phyloP scores from a whole-genome alignment of 2,329 filamentous ascomycete species.

The Trichoderma koningii region DNA sequence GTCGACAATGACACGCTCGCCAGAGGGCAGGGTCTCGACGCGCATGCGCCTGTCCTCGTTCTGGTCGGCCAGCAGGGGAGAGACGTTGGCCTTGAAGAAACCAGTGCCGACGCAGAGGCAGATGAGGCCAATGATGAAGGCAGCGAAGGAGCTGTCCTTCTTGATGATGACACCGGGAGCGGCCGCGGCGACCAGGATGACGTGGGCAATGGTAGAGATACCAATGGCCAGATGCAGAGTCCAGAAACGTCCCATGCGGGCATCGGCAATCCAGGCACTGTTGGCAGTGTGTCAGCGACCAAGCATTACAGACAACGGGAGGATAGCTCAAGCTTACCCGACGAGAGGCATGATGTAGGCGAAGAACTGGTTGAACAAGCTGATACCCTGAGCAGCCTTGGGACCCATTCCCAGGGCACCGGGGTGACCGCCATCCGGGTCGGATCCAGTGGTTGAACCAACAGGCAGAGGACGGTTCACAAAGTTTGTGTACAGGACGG shows the following conservation, averaged over 20 bases:
- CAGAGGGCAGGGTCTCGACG: conserved; percentile 54
- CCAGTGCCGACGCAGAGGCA: conserved; percentile 66
- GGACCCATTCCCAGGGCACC: conserved; percentile 62
- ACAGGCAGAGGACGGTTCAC: conserved; percentile 58
- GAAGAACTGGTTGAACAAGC: conserved; percentile 62
- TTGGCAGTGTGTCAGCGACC: neutral
- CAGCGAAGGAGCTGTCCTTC: conserved; percentile 59
- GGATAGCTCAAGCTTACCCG: conserved; percentile 45
- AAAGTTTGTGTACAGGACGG: conserved; percentile 69
- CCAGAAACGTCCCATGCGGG: conserved; percentile 71
- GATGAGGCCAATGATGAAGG: conserved; percentile 67
- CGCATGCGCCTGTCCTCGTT: conserved; percentile 61
- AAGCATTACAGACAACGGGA: no score
- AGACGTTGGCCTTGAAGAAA: conserved; percentile 81
- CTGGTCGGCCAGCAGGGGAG: conserved; percentile 71
- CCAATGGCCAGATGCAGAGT: conserved; percentile 70
- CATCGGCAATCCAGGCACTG: conserved; percentile 63
- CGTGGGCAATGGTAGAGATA: conserved; percentile 66
- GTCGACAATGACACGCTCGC: conserved; percentile 71
- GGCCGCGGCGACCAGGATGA: conserved; percentile 66
- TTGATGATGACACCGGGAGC: conserved; percentile 63
- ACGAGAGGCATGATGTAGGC: conserved; percentile 61
- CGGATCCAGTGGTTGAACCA: conserved; percentile 57
- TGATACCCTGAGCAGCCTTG: conserved; percentile 53
- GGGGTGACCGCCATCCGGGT: conserved; percentile 39